A percentile compares a stretch with the other conserved stretches of the same genome.
These are phyloP conservation scores for Dillenia turbinata DNA, from an alignment of 164 flowering plant genomes.

Conservation along the genomic window DNA sequence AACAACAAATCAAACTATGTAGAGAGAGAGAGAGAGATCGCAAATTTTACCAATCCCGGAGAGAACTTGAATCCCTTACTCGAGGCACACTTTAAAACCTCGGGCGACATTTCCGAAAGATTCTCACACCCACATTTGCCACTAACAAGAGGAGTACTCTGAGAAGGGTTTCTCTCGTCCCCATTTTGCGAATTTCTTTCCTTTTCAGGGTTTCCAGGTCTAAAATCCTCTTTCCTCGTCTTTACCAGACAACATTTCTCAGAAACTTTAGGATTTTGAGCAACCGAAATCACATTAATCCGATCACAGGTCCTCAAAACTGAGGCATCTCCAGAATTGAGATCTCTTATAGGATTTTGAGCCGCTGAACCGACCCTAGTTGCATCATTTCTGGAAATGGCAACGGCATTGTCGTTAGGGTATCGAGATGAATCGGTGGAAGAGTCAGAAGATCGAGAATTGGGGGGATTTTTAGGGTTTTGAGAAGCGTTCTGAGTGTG, in stretches of 20 bases:
- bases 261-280: too few species aligned
- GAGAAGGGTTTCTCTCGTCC: conserved; percentile 11
- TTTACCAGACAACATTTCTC: too few species aligned
- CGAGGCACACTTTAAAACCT: conserved; percentile 34
- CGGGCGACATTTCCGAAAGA: conserved; percentile 48
- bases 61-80: conserved; percentile 82
- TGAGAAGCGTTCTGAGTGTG: conserved; percentile 56
- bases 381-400: not conserved
- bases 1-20: not conserved
- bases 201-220: not conserved
- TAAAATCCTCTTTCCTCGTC: too few species aligned
- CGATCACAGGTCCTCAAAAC: too few species aligned
- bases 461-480: conserved; percentile 11
- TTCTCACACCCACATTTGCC: conserved; percentile 18
- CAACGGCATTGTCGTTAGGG: not conserved
- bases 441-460: conserved; percentile 8
- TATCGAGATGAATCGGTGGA: not conserved
- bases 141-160: conserved; percentile 28
- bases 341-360: too few species aligned
- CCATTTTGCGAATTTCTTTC: conserved; percentile 3
- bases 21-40: not conserved
- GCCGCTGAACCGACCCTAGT: too few species aligned
- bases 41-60: conserved; percentile 70
- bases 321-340: too few species aligned
- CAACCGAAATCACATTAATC: too few species aligned